Evolutionary conservation across 495 filamentous ascomycete species (phyloP).

Genomic region (Penicillium crystallinum): DNA sequence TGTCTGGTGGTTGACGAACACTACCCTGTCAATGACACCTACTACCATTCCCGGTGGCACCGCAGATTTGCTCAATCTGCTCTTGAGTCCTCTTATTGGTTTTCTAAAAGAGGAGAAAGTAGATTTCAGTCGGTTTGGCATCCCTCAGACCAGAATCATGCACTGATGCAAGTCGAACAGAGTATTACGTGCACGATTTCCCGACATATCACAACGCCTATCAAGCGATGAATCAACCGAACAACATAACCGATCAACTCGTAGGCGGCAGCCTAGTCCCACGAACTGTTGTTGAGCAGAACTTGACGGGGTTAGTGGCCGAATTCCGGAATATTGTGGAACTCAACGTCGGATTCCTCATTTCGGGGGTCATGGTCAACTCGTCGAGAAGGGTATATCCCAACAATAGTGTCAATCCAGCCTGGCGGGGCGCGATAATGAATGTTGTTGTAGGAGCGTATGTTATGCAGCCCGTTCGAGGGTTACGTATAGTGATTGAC

Average conservation of each 20-base stretch:
- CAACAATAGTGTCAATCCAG: slow-evolving; percentile 43
- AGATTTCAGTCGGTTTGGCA: not conserved
- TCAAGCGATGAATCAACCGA: slow-evolving; percentile 23
- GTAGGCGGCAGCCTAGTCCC: slow-evolving; percentile 54
- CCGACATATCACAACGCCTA: slow-evolving; percentile 39
- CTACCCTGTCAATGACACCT: slow-evolving; percentile 36
- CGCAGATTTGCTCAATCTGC: slow-evolving; percentile 3
- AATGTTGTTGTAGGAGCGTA: slow-evolving; percentile 8
- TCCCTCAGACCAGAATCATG: too few species aligned
- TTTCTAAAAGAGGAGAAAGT: not conserved
- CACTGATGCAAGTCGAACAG: not conserved
- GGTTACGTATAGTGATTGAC: not conserved
- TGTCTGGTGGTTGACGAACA: slow-evolving; percentile 31
- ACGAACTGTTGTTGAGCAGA: slow-evolving; percentile 30
- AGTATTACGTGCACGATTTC: slow-evolving; percentile 20
- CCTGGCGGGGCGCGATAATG: slow-evolving; percentile 22
- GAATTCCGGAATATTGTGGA: slow-evolving; percentile 17
- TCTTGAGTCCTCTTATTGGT: slow-evolving; percentile 17
- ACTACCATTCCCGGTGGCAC: slow-evolving; percentile 20
- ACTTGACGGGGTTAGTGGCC: slow-evolving; percentile 4
- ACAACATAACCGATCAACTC: slow-evolving; percentile 40
- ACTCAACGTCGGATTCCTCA: slow-evolving; percentile 22
- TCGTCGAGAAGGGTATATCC: slow-evolving; percentile 27
- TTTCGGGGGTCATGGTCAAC: slow-evolving; percentile 36
- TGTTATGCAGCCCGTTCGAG: not conserved